A percentile compares a stretch with the other conserved stretches of the same genome.
phyloP scores from a whole-genome alignment of 2,329 filamentous ascomycete genomes.

The Fusarium bulbicola region DNA sequence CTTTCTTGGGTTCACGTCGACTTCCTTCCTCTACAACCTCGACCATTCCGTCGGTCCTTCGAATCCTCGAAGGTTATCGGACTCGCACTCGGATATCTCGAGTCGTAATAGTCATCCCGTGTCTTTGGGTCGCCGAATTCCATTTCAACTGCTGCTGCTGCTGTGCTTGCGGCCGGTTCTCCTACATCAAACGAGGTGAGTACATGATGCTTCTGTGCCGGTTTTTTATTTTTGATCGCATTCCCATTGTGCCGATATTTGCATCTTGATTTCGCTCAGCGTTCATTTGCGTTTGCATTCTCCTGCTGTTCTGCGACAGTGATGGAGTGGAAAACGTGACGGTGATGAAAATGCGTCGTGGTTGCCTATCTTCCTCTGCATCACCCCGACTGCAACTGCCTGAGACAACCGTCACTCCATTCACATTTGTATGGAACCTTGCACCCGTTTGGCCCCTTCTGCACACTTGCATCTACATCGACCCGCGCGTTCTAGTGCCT shows the following conservation, averaged over 20 bases:
- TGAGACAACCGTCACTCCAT: slow-evolving; percentile 15
- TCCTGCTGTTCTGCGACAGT: slow-evolving; percentile 9
- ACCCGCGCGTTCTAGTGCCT: slow-evolving; percentile 11
- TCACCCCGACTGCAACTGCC: slow-evolving; percentile 8
- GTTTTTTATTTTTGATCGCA: slow-evolving; percentile 7
- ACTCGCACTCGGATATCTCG: slow-evolving; percentile 24
- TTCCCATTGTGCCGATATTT: background rate
- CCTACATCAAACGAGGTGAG: slow-evolving; percentile 33
- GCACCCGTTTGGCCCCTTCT: background rate
- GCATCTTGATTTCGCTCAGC: background rate
- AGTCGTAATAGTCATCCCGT: slow-evolving; percentile 19
- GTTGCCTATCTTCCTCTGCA: slow-evolving; percentile 22
- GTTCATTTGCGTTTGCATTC: background rate
- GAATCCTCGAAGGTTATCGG: slow-evolving; percentile 33
- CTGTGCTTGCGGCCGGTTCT: slow-evolving; percentile 27
- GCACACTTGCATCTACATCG: slow-evolving; percentile 10
- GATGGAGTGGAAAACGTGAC: slow-evolving; percentile 2
- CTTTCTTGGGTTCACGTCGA: slow-evolving; percentile 21
- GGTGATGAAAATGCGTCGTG: slow-evolving; percentile 19
- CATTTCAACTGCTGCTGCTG: slow-evolving; percentile 26
- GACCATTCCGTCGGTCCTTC: slow-evolving; percentile 32
- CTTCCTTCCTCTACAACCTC: slow-evolving; percentile 24
- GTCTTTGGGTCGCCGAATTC: slow-evolving; percentile 14
- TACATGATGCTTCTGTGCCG: slow-evolving; percentile 26
- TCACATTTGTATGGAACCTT: slow-evolving; percentile 7